phyloP scores from a whole-genome alignment of 2,329 filamentous ascomycete genomes.

The Zasmidium angulare region DNA sequence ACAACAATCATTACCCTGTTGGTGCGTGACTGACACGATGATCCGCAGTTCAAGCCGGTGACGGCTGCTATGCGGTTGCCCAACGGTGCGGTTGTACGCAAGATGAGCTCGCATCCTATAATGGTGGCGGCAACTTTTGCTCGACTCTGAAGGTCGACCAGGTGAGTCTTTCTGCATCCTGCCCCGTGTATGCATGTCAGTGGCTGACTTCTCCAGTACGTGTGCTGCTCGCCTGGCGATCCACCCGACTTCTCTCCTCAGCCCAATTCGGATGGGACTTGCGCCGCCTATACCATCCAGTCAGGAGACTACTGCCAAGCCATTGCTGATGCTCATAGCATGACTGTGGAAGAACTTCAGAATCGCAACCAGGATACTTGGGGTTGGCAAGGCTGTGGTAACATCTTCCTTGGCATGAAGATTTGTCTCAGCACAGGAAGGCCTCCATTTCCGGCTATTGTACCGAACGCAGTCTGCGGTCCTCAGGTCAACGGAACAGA shows the following conservation, averaged over 20 bases:
- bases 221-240: conserved; percentile 17
- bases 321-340: conserved; percentile 35
- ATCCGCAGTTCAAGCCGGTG: conserved; percentile 13
- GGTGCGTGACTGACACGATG: not conserved
- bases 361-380: conserved; percentile 46
- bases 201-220: conserved; percentile 3
- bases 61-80: conserved; percentile 12
- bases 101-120: conserved; percentile 8
- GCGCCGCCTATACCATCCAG: conserved; percentile 38
- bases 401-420: conserved; percentile 30
- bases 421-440: conserved; percentile 45
- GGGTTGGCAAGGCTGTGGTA: conserved; percentile 44
- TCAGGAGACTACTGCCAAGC: conserved; percentile 34
- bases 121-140: conserved; percentile 7
- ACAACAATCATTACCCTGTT: not conserved
- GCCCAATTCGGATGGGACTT: conserved; percentile 38
- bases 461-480: conserved; percentile 46
- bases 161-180: not conserved
- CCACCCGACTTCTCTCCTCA: conserved; percentile 34
- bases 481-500: conserved; percentile 45
- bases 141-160: not conserved
- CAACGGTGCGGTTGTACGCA: conserved; percentile 10
- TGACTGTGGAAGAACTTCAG: conserved; percentile 42
- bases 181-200: not conserved
- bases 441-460: conserved; percentile 43